Conservation (phyloP, 345 rosid genomes). For the Gossypium turneri region DNA sequence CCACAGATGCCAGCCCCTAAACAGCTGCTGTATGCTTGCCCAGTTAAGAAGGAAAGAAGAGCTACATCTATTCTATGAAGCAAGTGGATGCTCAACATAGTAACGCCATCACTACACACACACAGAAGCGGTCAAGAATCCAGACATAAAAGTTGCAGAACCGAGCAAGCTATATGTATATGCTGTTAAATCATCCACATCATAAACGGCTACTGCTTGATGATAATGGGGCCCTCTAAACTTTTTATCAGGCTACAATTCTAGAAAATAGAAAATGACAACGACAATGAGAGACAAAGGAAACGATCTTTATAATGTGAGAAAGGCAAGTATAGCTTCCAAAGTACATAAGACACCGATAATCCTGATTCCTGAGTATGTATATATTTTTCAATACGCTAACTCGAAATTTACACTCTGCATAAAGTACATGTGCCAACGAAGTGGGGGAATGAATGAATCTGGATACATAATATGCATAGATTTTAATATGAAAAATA, state of each 20-base stretch:
- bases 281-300: background rate
- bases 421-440: constrained; percentile 25
- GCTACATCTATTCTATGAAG: background rate
- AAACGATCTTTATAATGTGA: background rate
- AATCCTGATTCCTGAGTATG: background rate
- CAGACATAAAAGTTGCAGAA: background rate
- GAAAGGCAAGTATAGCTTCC: background rate
- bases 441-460: constrained; percentile 38
- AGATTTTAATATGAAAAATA: constrained; percentile 20
- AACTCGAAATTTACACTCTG: constrained; percentile 30
- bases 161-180: background rate
- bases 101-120: background rate
- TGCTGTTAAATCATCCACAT: background rate
- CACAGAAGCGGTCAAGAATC: background rate
- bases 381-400: constrained; percentile 6
- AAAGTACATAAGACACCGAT: background rate
- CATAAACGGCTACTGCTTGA: background rate
- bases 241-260: background rate
- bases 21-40: background rate
- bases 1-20: background rate
- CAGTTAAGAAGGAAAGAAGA: background rate
- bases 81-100: background rate
- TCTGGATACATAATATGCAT: constrained; percentile 19
- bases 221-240: background rate
- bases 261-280: background rate